These are phyloP conservation scores for Xylaria polymorpha DNA, from an alignment of 2,329 filamentous ascomycete species.

Conservation along the genomic window DNA sequence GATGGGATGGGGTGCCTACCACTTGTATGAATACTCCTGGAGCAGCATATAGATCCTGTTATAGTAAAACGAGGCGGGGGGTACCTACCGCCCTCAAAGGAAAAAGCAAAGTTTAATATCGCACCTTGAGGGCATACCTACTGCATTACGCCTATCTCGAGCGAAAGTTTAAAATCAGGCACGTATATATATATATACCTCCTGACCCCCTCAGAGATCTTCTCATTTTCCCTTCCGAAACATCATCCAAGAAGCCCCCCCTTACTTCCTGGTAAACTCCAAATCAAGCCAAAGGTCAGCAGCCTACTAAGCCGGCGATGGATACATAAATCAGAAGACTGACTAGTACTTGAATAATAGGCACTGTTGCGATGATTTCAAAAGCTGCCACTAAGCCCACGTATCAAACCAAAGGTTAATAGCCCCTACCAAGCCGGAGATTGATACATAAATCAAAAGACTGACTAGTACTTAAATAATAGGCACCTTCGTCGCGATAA, in stretches of 20 bases:
- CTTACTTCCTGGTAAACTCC: constrained; percentile 11
- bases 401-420: neutral
- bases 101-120: constrained; percentile 5
- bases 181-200: constrained; percentile 26
- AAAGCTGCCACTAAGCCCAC: neutral
- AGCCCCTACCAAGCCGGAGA: neutral
- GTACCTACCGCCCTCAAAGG: constrained; percentile 5
- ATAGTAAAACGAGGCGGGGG: constrained; percentile 2
- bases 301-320: constrained; percentile 1
- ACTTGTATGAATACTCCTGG: neutral
- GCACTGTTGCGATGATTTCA: constrained; percentile 5
- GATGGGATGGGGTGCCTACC: neutral
- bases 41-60: neutral
- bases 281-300: constrained; percentile 1
- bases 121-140: constrained; percentile 12
- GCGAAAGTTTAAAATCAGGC: constrained; percentile 14
- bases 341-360: neutral
- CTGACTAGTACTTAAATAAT: neutral
- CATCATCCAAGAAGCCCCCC: constrained; percentile 11
- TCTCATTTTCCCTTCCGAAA: constrained; percentile 17
- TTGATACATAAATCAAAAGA: neutral
- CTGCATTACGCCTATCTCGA: constrained; percentile 24
- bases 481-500: neutral
- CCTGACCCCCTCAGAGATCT: constrained; percentile 26
- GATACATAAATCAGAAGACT: constrained; percentile 2